Base-by-base conservation (phyloP, 2,329 filamentous ascomycete species). In the Stagonosporopsis chrysanthemi region DNA sequence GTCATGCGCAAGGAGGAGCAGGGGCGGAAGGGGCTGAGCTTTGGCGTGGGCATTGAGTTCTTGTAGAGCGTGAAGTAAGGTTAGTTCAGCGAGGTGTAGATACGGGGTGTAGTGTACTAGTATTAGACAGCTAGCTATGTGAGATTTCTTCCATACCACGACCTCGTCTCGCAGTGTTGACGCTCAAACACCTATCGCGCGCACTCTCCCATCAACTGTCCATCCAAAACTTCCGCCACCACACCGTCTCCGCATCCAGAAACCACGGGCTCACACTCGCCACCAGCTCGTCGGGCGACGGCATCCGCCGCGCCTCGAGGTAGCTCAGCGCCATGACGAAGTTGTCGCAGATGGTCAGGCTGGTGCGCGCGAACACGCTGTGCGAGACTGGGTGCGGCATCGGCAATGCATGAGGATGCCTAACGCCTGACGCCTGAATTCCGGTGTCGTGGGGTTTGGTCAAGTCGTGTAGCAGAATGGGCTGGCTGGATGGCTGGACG, bases 31-130 rank as follows among this genome's bases (percentile, higher is more conserved):
- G 95, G 95, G 1, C 74, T 99, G 62, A 92, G 95, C 75, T 88
- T 99, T 69, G 95, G 95, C n/a, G 91, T 99, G 38, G 95, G 95
- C 46, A 92, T 99, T 72, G 96, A 91, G 79, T 97, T 99, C 75
- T 79, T 98, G 83, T 98, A 90, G 66, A 4, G 3, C 9, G 19
- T 7, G 3, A 4, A 2, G 11, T 23, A 14, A 14, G 5, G 38
- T 4, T 12, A 4, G 38, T 38, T 2, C 7, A 24, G 23, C 23
- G 31, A 29, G 4, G 22, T 26, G 40, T 58, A 49, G 44, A 47
- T 43, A 39, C 8, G 31, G 24, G 3, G 22, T 22, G 19, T 31
- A n/a, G 26, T 58, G 55, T 58, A 58, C 43, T 49, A 58, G 55
- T 58, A 58, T n/a, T 56, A 56, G 52, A 44, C 23, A 26, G 39